Base-by-base conservation (phyloP, 2,329 filamentous ascomycete genomes). In the Trichoderma sp. region DNA sequence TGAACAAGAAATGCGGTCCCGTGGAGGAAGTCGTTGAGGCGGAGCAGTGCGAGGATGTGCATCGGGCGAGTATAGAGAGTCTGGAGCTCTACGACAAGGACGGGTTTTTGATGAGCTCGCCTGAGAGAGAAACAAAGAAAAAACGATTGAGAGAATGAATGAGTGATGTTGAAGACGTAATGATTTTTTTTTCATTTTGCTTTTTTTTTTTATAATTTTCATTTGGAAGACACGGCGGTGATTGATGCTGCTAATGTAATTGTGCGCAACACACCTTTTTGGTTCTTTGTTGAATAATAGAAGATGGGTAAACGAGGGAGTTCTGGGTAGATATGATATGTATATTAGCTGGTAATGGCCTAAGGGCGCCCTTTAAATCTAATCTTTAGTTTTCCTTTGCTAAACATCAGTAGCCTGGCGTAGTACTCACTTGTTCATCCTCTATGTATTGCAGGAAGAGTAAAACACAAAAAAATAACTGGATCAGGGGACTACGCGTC, bases 11-110 rank as follows among this genome's bases (percentile, higher is more conserved):
- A 63, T 68, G 76, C 17, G 71, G 73, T 7, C 70, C 74, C 2
- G 73, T 78, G 17, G 74, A 70, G 12, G 74, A 76, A 22, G 64
- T 76, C 15, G 68, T 72, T 5, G 68, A 70, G 2, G 74, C 73
- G 8, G 72, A 73, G 17, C 71, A 71, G 69, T 67, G 70, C 8
- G 68, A 71, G n/a, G 70, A 70, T 35, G 57, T 70, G 29, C 25
- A 64, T 12, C 69, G 75, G 1, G 70, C 69, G 22, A 81, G 80
- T 17, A 72, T 75, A 1, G 80, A 82, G 22, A 83, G 80, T 37
- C 67, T 81, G 34, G 80, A 79, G 1, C 63, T 83, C 58, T 84
- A 84, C 69, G 82, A 84, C 68, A 73, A 77, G 58, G 80, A 84
- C 32, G 83, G 82, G 2, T 84, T 84, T 60, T 71, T 84, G 67